Evolutionary conservation across 2,329 filamentous ascomycete genomes (phyloP).

Genomic region (Diaporthe citriasiana): DNA sequence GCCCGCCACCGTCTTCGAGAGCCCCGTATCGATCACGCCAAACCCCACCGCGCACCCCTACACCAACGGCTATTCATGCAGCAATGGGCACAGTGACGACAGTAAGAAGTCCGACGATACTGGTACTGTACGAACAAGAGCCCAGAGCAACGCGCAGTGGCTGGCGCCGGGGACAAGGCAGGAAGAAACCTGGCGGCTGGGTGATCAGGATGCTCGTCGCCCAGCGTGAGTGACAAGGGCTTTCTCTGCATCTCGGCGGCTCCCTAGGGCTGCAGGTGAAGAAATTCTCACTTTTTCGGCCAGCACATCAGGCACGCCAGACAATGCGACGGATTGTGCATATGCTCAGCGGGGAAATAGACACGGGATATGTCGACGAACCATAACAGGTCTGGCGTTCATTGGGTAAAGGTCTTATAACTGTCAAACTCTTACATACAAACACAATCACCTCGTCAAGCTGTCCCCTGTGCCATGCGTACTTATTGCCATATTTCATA

Average conservation of each 20-base stretch:
- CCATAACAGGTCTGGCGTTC: conserved; percentile 23
- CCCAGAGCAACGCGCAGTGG: conserved; percentile 70
- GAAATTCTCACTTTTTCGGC: neutral
- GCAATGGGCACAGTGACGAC: conserved; percentile 58
- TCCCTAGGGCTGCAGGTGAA: neutral
- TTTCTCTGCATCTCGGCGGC: neutral
- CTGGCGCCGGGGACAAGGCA: conserved; percentile 85
- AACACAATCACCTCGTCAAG: conserved; percentile 2
- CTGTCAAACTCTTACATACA: conserved; percentile 1
- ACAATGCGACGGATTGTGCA: conserved; percentile 9
- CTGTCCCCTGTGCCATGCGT: neutral
- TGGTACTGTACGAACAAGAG: conserved; percentile 55
- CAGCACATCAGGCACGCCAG: neutral
- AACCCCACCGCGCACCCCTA: conserved; percentile 54
- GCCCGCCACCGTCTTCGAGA: conserved; percentile 55
- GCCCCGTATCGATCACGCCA: conserved; percentile 46
- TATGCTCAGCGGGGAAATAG: conserved; percentile 13
- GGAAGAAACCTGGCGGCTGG: conserved; percentile 82
- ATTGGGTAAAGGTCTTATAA: conserved; percentile 24
- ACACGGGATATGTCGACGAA: conserved; percentile 24
- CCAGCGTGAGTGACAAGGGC: conserved; percentile 17
- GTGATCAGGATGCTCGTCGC: conserved; percentile 51
- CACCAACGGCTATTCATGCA: conserved; percentile 60
- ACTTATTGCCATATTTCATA: neutral
- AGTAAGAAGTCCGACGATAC: conserved; percentile 70